Conservation (phyloP, 106 monocot genomes). For the Dactylorhiza incarnata region DNA sequence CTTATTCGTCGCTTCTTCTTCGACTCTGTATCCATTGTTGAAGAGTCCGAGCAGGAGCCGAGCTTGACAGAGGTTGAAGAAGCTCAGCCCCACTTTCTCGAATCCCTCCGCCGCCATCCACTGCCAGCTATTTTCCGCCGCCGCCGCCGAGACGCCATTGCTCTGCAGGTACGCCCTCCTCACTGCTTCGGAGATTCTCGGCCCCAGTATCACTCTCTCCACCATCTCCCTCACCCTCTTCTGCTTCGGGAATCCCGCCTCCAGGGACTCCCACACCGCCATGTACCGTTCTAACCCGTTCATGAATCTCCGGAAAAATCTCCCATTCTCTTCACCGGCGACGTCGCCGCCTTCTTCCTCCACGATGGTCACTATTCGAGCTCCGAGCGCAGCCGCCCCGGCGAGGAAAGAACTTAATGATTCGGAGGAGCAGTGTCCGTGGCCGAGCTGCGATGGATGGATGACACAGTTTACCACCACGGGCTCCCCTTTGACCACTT, state of each 20-base stretch:
- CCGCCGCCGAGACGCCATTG: background rate
- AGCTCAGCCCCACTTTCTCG: constrained; percentile 22
- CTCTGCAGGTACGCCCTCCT: constrained; percentile 4
- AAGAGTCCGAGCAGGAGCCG: constrained; percentile 33
- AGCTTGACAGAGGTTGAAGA: constrained; percentile 36
- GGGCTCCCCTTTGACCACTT: constrained; percentile 31
- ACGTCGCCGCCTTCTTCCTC: background rate
- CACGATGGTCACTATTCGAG: constrained; percentile 9
- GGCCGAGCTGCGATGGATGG: constrained; percentile 12
- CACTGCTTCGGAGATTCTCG: constrained; percentile 20
- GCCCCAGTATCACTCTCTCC: constrained; percentile 31
- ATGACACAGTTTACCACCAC: constrained; percentile 39
- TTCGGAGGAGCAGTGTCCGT: background rate
- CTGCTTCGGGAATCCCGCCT: constrained; percentile 24
- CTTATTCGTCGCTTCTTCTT: constrained; percentile 26
- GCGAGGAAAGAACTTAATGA: constrained; percentile 23
- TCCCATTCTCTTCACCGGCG: background rate
- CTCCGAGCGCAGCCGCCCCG: background rate
- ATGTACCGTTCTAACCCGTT: constrained; percentile 20
- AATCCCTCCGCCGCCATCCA: constrained; percentile 25
- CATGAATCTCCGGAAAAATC: constrained; percentile 22
- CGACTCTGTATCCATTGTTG: constrained; percentile 35
- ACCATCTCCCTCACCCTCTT: constrained; percentile 22
- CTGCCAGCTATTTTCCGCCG: constrained; percentile 13
- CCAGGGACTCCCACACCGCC: constrained; percentile 25